Percentiles rank a stretch among this genome's conserved stretches.
Evolutionary conservation across 116 monocot species (phyloP).

Genomic region (Trichopus zeylanicus): DNA sequence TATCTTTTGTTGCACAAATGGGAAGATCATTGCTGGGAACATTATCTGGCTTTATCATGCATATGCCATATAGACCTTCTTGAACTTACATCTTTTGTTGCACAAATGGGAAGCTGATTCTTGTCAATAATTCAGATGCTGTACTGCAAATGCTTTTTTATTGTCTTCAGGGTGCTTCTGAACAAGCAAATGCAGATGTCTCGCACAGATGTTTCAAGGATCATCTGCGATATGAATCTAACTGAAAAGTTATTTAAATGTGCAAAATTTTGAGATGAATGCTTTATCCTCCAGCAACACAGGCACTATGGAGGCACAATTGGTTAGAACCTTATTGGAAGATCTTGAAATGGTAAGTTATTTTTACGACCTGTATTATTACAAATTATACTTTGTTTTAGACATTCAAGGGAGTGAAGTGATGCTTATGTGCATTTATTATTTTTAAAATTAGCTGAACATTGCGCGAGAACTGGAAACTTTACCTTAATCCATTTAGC

Average conservation of each 20-base stretch:
- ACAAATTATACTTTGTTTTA: no score
- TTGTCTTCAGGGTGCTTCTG: slow-evolving; percentile 21
- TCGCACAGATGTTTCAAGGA: slow-evolving; percentile 28
- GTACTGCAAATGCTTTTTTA: slow-evolving; percentile 37
- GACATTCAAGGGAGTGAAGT: no score
- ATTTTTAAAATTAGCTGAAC: no score
- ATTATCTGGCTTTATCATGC: not conserved
- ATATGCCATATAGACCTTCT: slow-evolving; percentile 45
- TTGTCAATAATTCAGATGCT: slow-evolving; percentile 31
- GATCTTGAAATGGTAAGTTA: slow-evolving; percentile 36
- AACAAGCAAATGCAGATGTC: slow-evolving; percentile 17
- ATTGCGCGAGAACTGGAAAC: no score
- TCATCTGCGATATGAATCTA: slow-evolving; percentile 36
- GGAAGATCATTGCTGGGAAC: no score
- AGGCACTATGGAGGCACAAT: not conserved
- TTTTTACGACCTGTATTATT: no score
- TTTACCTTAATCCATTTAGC: no score
- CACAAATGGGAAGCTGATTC: slow-evolving; percentile 12
- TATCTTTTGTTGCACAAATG: slow-evolving; percentile 12
- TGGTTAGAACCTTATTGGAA: slow-evolving; percentile 7
- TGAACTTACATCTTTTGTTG: slow-evolving; percentile 23
- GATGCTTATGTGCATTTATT: no score
- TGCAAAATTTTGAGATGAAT: slow-evolving; percentile 13
- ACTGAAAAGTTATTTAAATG: slow-evolving; percentile 10
- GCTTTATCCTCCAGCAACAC: slow-evolving; percentile 7